These are phyloP conservation scores for Perkinsus marinus DNA, from an alignment of 169 alveolate genomes.

Conservation along the genomic window DNA sequence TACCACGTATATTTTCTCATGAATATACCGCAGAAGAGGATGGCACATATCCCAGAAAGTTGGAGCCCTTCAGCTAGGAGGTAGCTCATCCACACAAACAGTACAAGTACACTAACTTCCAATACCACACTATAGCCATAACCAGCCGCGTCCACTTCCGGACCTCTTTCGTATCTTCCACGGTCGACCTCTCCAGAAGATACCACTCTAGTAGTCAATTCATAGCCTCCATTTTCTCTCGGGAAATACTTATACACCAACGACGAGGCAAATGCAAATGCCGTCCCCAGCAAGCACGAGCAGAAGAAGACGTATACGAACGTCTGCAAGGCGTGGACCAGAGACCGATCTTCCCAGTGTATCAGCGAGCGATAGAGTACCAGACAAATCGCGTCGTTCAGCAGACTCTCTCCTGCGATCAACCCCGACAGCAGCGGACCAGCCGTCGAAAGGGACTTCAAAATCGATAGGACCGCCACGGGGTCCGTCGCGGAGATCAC, in stretches of 20 bases:
- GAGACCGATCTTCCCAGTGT: neutral
- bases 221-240: neutral
- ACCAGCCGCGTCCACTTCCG: neutral
- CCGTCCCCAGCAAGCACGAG: neutral
- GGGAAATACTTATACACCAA: neutral
- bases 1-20: slow-evolving; percentile 22
- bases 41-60: slow-evolving; percentile 25
- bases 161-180: neutral
- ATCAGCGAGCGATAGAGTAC: slow-evolving; percentile 18
- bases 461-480: slow-evolving; percentile 22
- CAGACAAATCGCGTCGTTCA: slow-evolving; percentile 27
- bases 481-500: slow-evolving; percentile 30
- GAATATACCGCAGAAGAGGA: slow-evolving; percentile 27
- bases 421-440: neutral
- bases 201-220: neutral
- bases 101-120: slow-evolving; percentile 22
- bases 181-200: neutral
- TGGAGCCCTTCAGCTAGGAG: slow-evolving; percentile 19
- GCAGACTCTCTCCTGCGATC: slow-evolving; percentile 26
- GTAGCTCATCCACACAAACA: slow-evolving; percentile 26
- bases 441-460: neutral
- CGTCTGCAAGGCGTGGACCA: neutral
- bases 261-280: neutral
- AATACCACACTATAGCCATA: neutral
- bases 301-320: neutral